Percentiles rank a stretch among this genome's conserved stretches.
phyloP scores from a whole-genome alignment of 1,139 yeast genomes.

The Diutina mesorugosa region DNA sequence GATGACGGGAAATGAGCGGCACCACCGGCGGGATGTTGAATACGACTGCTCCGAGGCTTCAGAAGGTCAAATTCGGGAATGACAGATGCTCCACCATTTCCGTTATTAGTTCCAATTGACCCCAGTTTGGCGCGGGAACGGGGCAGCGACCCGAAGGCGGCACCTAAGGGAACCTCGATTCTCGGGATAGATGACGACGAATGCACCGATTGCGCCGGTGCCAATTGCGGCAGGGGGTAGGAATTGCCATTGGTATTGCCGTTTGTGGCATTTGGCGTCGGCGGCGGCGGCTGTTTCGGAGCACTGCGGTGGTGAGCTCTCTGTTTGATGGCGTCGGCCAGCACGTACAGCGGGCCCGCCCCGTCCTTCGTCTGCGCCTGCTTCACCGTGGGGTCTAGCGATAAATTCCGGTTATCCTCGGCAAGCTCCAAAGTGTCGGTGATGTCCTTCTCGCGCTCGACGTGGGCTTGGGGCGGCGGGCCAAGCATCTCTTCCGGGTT shows the following conservation, averaged over 20 bases:
- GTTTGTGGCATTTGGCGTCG: not conserved
- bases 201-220: not conserved
- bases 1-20: not conserved
- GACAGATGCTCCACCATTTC: not conserved
- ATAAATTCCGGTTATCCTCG: not conserved
- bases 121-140: not conserved
- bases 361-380: not conserved
- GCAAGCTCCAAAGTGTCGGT: not conserved
- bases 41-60: not conserved
- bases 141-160: not conserved
- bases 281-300: not conserved
- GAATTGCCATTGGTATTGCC: too few relatives aligned
- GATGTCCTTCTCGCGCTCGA: conserved; percentile 3
- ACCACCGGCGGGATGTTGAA: not conserved
- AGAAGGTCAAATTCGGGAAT: not conserved
- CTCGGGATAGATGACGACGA: not conserved
- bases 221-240: not conserved
- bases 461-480: conserved; percentile 7
- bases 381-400: conserved; percentile 1
- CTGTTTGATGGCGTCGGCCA: not conserved
- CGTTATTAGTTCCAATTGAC: not conserved
- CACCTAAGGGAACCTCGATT: not conserved
- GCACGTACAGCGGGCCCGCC: conserved; percentile 1
- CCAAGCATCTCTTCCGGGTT: conserved; percentile 9
- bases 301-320: not conserved